Percentiles rank a stretch among this genome's conserved stretches.
These are phyloP conservation scores for Salix caprea DNA, from an alignment of 345 rosid genomes.

Conservation along the genomic window DNA sequence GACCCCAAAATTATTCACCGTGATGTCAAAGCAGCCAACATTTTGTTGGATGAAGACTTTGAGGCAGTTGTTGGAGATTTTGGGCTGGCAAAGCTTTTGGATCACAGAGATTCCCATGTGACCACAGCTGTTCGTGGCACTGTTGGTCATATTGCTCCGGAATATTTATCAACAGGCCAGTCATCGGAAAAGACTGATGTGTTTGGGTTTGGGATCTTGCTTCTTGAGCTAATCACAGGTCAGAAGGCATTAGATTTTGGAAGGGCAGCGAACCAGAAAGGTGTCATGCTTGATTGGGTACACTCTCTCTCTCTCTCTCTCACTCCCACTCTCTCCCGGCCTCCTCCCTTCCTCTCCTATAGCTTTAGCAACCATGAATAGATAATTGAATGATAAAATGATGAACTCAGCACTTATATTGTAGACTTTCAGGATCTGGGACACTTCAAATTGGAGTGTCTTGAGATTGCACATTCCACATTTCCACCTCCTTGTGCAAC, in stretches of 20 bases:
- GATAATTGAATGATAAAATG: neutral
- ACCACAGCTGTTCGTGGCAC: constrained; percentile 96
- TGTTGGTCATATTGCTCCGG: constrained; percentile 91
- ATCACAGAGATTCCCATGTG: constrained; percentile 89
- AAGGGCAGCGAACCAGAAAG: constrained; percentile 79
- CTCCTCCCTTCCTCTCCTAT: neutral
- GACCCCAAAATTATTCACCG: constrained; percentile 94
- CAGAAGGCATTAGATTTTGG: constrained; percentile 89
- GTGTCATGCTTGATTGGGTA: constrained; percentile 97
- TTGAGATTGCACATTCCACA: neutral
- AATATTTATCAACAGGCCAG: constrained; percentile 84
- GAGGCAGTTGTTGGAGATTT: constrained; percentile 99
- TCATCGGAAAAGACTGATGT: constrained; percentile 95
- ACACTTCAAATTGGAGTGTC: neutral
- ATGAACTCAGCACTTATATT: neutral
- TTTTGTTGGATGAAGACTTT: constrained; percentile 78
- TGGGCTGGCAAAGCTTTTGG: constrained; percentile 93
- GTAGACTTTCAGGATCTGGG: neutral
- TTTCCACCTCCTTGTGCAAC: neutral
- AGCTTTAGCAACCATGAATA: neutral
- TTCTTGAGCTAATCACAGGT: constrained; percentile 88
- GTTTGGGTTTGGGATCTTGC: constrained; percentile 88
- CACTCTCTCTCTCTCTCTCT: constrained; percentile 1
- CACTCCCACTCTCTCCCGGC: neutral
- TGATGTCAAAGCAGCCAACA: constrained; percentile 96